Base-by-base conservation (phyloP, 306 rosid genomes). In the Cicer chorassanicum region DNA sequence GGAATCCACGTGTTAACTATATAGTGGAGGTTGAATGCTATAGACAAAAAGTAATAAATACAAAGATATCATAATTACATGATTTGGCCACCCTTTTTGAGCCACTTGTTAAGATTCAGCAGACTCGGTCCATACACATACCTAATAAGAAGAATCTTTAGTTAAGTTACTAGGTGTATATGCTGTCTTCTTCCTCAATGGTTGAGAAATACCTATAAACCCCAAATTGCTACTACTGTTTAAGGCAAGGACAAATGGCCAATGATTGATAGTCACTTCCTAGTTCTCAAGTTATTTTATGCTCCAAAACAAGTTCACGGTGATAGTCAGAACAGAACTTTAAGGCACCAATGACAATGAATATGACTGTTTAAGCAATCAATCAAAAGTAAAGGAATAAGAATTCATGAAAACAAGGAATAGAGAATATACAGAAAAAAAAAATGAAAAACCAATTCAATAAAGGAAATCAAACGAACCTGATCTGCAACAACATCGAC, bases 401-500 rank as follows among this genome's bases (percentile, higher is more conserved):
- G 6, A 15, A 11, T 34, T 19, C 18, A 34, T 13, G 53, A 53
- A 57, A 61, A 68, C 48, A 59, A 24, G 71, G 53, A 49, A 60
- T 11, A 50, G 14, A 42, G 43, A 62, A 44, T 40, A 73, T 42
- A 45, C 34, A 34, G 44, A 7, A 0, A 38, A 63, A 34, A 73
- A 9, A 3, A 29, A 29, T 29, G 34, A 29, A 55, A 46, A 65
- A 8, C 42, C 12, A 69, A 13, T 45, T 41, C 49, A 74, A 51
- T 48, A 63, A 63, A 76, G 18, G 78, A 81, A 70, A 43, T 59
- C 54, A 40, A 73, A 73, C 67, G 18, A 67, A 91, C 98, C 96
- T 94, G 98, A 80, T 94, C 97, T 4, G 98, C 97, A 63, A 94
- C 97, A 59, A 94, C 97, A 63, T 94, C 89, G 49, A 91, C 93